phyloP scores from a whole-genome alignment of 208 protist species.

The Leishmania amazonensis region DNA sequence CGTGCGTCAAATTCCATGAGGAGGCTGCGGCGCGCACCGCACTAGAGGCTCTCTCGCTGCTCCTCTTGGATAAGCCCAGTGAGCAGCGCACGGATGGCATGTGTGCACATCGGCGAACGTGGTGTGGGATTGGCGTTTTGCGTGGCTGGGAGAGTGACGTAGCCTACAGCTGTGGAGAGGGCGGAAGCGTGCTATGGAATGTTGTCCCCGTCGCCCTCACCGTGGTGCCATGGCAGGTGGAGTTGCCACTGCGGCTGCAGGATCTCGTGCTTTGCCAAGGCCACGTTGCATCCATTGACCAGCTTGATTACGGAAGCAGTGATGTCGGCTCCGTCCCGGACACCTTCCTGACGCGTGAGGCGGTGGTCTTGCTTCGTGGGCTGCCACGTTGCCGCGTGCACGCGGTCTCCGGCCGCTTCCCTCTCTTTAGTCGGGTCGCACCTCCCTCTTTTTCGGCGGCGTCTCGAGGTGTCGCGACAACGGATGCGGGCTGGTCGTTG shows the following conservation, averaged over 20 bases:
- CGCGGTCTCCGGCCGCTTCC: conserved; percentile 23
- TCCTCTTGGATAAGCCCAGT: background rate
- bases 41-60: conserved; percentile 8
- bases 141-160: background rate
- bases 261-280: conserved; percentile 10
- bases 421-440: conserved; percentile 11
- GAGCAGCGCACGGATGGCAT: background rate
- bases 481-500: conserved; percentile 10
- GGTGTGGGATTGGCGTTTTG: conserved; percentile 8
- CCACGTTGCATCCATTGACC: conserved; percentile 8
- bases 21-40: background rate
- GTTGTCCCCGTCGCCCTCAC: conserved; percentile 2
- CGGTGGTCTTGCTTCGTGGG: conserved; percentile 33
- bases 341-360: conserved; percentile 15
- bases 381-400: conserved; percentile 33
- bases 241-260: background rate
- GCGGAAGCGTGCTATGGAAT: conserved; percentile 2
- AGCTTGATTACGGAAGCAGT: background rate
- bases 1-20: background rate
- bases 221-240: conserved; percentile 9
- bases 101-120: background rate
- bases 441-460: background rate
- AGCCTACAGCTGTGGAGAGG: background rate
- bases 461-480: background rate
- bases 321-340: conserved; percentile 15